These are phyloP conservation scores for Eucalyptus pauciflora DNA, from an alignment of 345 rosid genomes.

Conservation along the genomic window DNA sequence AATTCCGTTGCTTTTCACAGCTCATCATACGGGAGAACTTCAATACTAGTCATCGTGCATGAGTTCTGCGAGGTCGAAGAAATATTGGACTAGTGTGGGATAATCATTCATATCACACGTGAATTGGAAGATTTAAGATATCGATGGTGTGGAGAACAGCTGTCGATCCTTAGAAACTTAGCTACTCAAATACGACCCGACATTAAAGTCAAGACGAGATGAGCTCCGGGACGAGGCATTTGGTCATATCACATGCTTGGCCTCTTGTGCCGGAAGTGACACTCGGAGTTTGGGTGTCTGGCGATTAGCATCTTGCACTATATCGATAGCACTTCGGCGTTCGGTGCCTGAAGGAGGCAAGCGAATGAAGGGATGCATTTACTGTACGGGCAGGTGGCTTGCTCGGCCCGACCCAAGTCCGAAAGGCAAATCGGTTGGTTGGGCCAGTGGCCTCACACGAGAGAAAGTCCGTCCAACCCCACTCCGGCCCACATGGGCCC, in stretches of 20 bases:
- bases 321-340: neutral
- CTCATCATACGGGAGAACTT: neutral
- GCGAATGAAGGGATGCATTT: neutral
- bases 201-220: neutral
- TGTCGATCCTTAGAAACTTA: neutral
- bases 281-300: neutral
- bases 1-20: neutral
- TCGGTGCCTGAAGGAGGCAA: neutral
- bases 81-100: neutral
- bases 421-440: neutral
- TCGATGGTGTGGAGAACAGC: neutral
- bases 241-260: neutral
- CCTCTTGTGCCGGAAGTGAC: neutral
- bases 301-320: neutral
- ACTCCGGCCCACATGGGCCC: neutral
- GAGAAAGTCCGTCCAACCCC: neutral
- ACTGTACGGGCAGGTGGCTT: neutral
- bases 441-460: neutral
- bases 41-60: neutral
- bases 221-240: neutral
- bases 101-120: neutral
- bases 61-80: rapidly evolving
- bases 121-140: neutral
- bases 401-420: neutral
- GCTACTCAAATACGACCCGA: neutral